Conservation (phyloP, 2,329 filamentous ascomycete species). For the Trichoderma sp. region DNA sequence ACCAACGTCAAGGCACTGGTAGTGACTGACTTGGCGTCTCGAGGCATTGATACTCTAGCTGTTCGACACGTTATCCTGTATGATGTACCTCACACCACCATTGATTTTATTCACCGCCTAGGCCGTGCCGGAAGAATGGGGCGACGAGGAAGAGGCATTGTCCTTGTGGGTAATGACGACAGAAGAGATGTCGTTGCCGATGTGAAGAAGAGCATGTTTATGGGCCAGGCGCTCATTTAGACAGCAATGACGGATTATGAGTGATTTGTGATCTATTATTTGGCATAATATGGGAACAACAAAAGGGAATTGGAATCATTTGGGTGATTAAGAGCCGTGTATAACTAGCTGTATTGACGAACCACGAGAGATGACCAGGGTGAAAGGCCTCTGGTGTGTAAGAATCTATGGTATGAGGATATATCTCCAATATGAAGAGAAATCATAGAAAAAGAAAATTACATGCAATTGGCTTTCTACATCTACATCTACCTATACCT, state of each 20-base stretch:
- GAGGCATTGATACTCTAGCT: slow-evolving; percentile 90
- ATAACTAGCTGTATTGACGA: not conserved
- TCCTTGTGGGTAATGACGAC: slow-evolving; percentile 86
- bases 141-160: slow-evolving; percentile 80
- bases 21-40: slow-evolving; percentile 86
- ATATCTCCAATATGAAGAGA: not conserved
- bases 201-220: slow-evolving; percentile 86
- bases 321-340: not conserved
- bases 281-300: not conserved
- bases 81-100: slow-evolving; percentile 95
- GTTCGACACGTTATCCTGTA: slow-evolving; percentile 91
- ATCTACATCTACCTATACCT: too few species aligned
- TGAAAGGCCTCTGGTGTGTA: not conserved
- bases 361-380: not conserved
- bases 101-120: slow-evolving; percentile 96
- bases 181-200: slow-evolving; percentile 87
- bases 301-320: not conserved
- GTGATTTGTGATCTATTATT: not conserved
- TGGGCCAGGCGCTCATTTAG: slow-evolving; percentile 73
- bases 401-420: not conserved
- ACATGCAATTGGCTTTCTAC: not conserved
- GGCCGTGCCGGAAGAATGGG: slow-evolving; percentile 93
- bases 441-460: not conserved
- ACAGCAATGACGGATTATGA: not conserved
- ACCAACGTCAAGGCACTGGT: slow-evolving; percentile 87